A percentile compares a stretch with the other conserved stretches of the same genome.
Evolutionary conservation across 352 stramenopile species (phyloP).

Genomic region (Blastocystis sp.): DNA sequence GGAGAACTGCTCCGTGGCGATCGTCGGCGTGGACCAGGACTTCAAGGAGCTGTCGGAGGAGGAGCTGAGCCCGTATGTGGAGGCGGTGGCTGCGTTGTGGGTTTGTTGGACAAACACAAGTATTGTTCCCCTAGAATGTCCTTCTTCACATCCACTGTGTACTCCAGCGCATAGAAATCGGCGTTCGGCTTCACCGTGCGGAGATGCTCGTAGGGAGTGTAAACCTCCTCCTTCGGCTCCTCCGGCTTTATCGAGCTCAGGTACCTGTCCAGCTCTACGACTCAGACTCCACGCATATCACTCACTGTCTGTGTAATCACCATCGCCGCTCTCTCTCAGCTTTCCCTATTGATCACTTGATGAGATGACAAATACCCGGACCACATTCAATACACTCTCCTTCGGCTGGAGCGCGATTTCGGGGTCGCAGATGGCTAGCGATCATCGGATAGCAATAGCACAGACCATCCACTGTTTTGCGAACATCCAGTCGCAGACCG

Average conservation of each 20-base stretch:
- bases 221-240: constrained; percentile 10
- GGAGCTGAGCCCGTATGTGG: constrained; percentile 80
- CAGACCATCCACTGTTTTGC: constrained; percentile 10
- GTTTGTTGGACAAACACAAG: constrained; percentile 42
- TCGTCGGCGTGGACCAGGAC: constrained; percentile 80
- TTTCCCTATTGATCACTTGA: background rate
- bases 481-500: background rate
- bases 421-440: constrained; percentile 16
- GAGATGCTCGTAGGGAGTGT: constrained; percentile 53
- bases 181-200: background rate
- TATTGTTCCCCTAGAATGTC: constrained; percentile 41
- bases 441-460: background rate
- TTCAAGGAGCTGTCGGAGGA: constrained; percentile 82
- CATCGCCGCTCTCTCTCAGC: background rate
- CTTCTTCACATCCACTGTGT: background rate
- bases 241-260: background rate
- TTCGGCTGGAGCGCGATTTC: background rate
- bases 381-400: background rate
- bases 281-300: background rate
- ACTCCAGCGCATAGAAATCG: constrained; percentile 39
- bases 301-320: constrained; percentile 13
- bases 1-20: constrained; percentile 78
- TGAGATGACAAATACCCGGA: background rate
- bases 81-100: background rate
- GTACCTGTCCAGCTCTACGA: background rate